phyloP scores from a whole-genome alignment of 2,329 filamentous ascomycete genomes.

The Colletotrichum echinochloae region DNA sequence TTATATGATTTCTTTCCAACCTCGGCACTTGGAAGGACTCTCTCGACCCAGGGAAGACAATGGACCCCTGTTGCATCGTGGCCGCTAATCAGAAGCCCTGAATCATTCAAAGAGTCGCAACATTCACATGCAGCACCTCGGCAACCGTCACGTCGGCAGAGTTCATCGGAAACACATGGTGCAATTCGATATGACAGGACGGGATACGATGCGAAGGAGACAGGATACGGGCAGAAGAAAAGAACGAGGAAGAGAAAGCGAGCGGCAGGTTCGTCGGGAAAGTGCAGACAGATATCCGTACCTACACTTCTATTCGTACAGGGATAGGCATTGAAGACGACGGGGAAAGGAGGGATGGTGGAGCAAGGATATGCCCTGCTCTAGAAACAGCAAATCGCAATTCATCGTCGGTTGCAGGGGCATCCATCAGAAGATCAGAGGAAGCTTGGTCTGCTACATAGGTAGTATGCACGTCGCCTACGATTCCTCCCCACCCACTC shows the following conservation, averaged over 20 bases:
- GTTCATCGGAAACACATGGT: slow-evolving; percentile 26
- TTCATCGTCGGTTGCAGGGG: slow-evolving; percentile 10
- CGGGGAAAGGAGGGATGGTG: not conserved
- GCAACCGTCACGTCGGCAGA: slow-evolving; percentile 16
- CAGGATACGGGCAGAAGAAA: slow-evolving; percentile 1
- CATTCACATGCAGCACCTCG: slow-evolving; percentile 12
- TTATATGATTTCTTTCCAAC: not conserved
- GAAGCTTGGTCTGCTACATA: not conserved
- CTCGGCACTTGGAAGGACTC: not conserved
- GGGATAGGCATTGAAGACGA: not conserved
- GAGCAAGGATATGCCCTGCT: slow-evolving; percentile 21
- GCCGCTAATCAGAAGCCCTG: slow-evolving; percentile 3
- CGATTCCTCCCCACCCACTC: slow-evolving; percentile 3
- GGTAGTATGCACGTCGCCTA: slow-evolving; percentile 8
- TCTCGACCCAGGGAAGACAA: not conserved
- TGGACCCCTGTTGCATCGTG: slow-evolving; percentile 19
- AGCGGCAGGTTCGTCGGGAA: slow-evolving; percentile 16
- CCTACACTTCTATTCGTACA: no score
- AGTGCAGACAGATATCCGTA: slow-evolving; percentile 10
- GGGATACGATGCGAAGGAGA: not conserved
- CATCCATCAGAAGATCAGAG: not conserved
- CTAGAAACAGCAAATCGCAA: slow-evolving; percentile 30
- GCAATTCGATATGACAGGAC: slow-evolving; percentile 3
- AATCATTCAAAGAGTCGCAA: not conserved
- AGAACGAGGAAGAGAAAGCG: slow-evolving; percentile 25